Conservation (phyloP, 2,329 filamentous ascomycete species). For the Ophiosphaerella korrae region DNA sequence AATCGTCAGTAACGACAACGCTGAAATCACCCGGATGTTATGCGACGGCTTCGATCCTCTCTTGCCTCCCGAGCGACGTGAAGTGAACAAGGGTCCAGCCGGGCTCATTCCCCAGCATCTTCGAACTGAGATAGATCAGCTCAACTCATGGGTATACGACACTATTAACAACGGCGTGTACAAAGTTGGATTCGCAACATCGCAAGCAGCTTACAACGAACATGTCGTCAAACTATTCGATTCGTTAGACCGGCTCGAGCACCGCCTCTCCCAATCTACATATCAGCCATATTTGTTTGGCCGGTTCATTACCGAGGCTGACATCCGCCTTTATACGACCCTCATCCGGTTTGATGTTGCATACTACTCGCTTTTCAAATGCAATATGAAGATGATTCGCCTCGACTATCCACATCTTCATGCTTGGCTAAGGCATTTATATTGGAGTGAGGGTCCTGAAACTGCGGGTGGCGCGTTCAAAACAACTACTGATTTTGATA, state of each 20-base stretch:
- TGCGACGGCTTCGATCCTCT: slow-evolving; percentile 38
- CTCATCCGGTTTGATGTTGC: slow-evolving; percentile 64
- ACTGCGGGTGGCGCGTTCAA: slow-evolving; percentile 36
- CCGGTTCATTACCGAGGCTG: slow-evolving; percentile 55
- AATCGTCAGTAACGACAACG: slow-evolving; percentile 45
- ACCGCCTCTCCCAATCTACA: slow-evolving; percentile 62
- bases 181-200: slow-evolving; percentile 78
- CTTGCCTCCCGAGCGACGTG: slow-evolving; percentile 57
- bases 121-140: slow-evolving; percentile 71
- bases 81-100: slow-evolving; percentile 57
- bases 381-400: slow-evolving; percentile 83
- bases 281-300: slow-evolving; percentile 76
- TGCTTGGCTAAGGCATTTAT: slow-evolving; percentile 78
- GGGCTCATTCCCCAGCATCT: slow-evolving; percentile 71
- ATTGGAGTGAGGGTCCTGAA: slow-evolving; percentile 67
- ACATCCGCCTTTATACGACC: slow-evolving; percentile 58
- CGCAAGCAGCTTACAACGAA: slow-evolving; percentile 79
- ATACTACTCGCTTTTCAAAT: slow-evolving; percentile 67
- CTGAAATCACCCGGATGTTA: slow-evolving; percentile 43
- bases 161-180: slow-evolving; percentile 61
- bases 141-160: slow-evolving; percentile 81
- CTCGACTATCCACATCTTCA: slow-evolving; percentile 82
- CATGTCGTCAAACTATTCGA: slow-evolving; percentile 75
- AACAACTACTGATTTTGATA: slow-evolving; percentile 35
- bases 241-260: slow-evolving; percentile 76